Conservation (phyloP, 345 rosid species). For the Euphorbia peplus region DNA sequence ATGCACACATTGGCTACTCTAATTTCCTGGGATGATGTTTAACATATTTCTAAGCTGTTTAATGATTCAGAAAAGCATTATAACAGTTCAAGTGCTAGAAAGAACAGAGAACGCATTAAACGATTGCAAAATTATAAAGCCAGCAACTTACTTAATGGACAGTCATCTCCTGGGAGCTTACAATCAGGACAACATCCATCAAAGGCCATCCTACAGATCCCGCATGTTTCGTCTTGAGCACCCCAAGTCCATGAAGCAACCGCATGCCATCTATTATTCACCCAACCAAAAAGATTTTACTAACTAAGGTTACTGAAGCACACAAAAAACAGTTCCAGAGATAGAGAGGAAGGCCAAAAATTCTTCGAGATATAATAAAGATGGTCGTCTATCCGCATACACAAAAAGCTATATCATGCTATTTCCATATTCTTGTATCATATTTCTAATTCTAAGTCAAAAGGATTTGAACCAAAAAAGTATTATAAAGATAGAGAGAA, state of each 20-base stretch:
- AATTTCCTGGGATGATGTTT: background rate
- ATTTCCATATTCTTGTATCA: background rate
- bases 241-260: conserved; percentile 98
- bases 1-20: background rate
- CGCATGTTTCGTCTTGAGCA: conserved; percentile 95
- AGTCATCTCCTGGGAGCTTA: conserved; percentile 88
- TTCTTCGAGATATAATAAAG: background rate
- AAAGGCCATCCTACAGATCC: conserved; percentile 94
- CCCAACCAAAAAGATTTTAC: too few species aligned
- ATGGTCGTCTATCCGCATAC: background rate
- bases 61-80: background rate
- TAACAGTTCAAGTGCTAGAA: background rate
- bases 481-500: background rate
- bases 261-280: conserved; percentile 72
- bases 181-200: conserved; percentile 96
- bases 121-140: background rate
- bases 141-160: conserved; percentile 65
- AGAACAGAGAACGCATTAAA: background rate
- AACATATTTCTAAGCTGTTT: too few species aligned
- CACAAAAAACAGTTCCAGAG: background rate
- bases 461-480: background rate
- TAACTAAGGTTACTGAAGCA: background rate
- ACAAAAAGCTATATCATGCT: background rate
- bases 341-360: background rate
- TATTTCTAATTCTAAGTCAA: background rate